Evolutionary conservation across 2,329 filamentous ascomycete species (phyloP).

Genomic region (Penicillium corylophilum): DNA sequence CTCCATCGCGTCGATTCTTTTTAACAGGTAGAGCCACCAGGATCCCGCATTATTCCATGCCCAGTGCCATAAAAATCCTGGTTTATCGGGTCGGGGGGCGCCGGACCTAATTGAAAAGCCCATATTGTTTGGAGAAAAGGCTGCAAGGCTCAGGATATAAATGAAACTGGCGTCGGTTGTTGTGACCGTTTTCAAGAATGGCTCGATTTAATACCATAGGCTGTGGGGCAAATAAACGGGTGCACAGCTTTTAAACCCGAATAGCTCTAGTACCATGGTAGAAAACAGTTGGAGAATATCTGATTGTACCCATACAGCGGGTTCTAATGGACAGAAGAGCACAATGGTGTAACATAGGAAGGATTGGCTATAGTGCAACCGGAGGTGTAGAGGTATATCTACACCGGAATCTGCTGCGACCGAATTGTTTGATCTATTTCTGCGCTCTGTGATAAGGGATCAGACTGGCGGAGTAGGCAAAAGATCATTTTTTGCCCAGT

Average conservation of each 20-base stretch:
- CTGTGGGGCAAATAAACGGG: not conserved
- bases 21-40: not conserved
- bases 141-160: not conserved
- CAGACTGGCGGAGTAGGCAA: not conserved
- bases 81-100: not conserved
- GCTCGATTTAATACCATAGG: not conserved
- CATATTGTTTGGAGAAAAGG: not conserved
- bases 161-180: not conserved
- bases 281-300: not conserved
- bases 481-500: not conserved
- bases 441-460: not conserved
- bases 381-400: not conserved
- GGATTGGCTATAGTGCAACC: not conserved
- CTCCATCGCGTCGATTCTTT: not conserved
- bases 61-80: not conserved
- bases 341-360: not conserved
- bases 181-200: not conserved
- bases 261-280: not conserved
- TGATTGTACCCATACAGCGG: not conserved
- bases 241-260: not conserved
- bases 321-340: not conserved
- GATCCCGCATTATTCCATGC: not conserved
- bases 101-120: not conserved
- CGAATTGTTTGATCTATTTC: not conserved
- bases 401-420: not conserved